Percentiles rank a stretch among this genome's conserved stretches.
Conservation (phyloP, 441 rosid genomes). For the Syzygium syzygioides region DNA sequence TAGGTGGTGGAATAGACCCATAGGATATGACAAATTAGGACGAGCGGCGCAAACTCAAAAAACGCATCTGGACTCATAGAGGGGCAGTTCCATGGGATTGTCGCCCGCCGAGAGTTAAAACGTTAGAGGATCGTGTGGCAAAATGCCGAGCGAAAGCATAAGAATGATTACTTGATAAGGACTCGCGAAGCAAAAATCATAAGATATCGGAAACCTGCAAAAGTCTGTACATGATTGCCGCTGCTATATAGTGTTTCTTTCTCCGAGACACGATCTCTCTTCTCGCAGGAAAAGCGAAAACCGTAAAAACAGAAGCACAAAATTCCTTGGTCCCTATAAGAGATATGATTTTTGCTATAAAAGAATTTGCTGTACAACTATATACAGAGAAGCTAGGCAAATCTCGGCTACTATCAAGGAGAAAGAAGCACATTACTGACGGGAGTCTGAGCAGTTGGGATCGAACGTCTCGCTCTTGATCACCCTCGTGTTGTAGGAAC, state of each 20-base stretch:
- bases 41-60: too few species aligned
- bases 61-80: background rate
- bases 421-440: background rate
- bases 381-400: background rate
- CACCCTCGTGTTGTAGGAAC: conserved; percentile 90
- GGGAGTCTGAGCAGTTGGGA: conserved; percentile 30
- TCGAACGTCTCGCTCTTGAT: conserved; percentile 39
- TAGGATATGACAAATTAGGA: background rate
- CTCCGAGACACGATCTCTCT: background rate
- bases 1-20: background rate
- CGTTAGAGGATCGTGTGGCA: background rate
- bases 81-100: background rate
- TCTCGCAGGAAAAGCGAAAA: background rate
- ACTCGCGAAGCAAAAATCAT: background rate
- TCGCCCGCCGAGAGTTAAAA: background rate
- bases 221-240: background rate
- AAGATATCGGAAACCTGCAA: background rate
- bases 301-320: background rate
- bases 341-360: background rate
- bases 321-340: background rate
- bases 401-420: background rate
- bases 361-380: conserved; percentile 4
- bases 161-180: background rate
- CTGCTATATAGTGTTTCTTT: background rate
- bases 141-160: background rate